phyloP scores from a whole-genome alignment of 2,329 filamentous ascomycete genomes.

The Ophiostoma fasciatum region DNA sequence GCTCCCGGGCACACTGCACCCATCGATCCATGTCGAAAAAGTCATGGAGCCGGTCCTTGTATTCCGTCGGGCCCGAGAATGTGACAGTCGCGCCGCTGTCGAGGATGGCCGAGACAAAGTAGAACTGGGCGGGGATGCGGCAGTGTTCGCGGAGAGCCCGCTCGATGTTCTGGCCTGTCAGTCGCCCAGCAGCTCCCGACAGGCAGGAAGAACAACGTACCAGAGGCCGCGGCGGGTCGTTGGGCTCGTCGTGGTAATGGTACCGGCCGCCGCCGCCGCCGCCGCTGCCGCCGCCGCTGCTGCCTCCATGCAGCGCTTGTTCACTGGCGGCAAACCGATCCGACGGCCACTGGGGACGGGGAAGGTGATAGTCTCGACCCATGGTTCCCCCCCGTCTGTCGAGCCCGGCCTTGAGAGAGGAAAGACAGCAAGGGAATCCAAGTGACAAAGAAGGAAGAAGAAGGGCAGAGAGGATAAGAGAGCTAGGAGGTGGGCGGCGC shows the following conservation, averaged over 20 bases:
- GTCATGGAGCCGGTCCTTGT: conserved; percentile 24
- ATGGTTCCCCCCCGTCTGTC: no score
- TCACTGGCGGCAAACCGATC: conserved; percentile 10
- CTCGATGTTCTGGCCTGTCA: conserved; percentile 22
- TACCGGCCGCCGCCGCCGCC: conserved; percentile 5
- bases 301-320: conserved; percentile 5
- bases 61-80: conserved; percentile 28
- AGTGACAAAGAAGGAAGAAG: background rate
- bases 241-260: conserved; percentile 9
- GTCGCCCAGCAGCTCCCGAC: no score
- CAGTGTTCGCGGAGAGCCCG: conserved; percentile 37
- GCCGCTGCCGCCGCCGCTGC: background rate
- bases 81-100: conserved; percentile 32
- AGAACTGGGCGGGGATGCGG: conserved; percentile 33
- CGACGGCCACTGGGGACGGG: conserved; percentile 13
- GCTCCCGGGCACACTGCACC: conserved; percentile 19
- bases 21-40: conserved; percentile 33
- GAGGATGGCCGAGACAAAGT: conserved; percentile 35
- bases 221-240: conserved; percentile 13
- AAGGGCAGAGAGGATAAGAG: no score
- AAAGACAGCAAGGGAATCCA: background rate
- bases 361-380: conserved; percentile 11
- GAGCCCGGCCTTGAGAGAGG: no score
- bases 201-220: conserved; percentile 6
- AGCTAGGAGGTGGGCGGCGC: no score